Conservation (phyloP, 1,284 basidiomycete species). For the Peniophora sp. region DNA sequence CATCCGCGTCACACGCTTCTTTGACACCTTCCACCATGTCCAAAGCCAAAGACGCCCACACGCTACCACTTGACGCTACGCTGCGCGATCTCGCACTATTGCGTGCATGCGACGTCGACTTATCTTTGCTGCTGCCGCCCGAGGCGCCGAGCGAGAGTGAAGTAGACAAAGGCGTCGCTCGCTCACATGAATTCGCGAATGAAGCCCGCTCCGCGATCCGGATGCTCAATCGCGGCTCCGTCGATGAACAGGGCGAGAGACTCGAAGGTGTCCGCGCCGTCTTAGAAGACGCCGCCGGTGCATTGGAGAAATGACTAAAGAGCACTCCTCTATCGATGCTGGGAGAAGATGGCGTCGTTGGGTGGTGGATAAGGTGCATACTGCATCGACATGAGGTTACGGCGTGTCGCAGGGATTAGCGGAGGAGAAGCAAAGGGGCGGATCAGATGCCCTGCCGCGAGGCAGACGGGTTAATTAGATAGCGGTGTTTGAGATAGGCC, state of each 20-base stretch:
- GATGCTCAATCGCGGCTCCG: conserved; percentile 43
- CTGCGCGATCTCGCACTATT: conserved; percentile 68
- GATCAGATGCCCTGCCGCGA: too few relatives aligned
- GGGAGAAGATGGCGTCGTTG: too few relatives aligned
- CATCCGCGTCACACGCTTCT: too few relatives aligned
- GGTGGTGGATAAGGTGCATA: too few relatives aligned
- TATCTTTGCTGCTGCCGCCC: conserved; percentile 33
- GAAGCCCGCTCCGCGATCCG: conserved; percentile 48
- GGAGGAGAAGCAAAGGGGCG: too few relatives aligned
- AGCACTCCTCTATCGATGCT: too few relatives aligned
- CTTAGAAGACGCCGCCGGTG: conserved; percentile 44
- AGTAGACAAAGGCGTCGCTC: conserved; percentile 32
- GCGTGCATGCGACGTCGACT: conserved; percentile 49
- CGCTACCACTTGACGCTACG: conserved; percentile 47
- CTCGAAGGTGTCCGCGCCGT: conserved; percentile 43
- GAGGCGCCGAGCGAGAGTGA: conserved; percentile 10
- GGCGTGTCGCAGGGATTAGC: too few relatives aligned
- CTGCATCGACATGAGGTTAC: too few relatives aligned
- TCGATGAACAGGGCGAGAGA: conserved; percentile 38
- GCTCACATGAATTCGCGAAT: conserved; percentile 39
- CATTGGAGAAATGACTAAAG: conserved; percentile 19
- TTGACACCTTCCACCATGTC: conserved; percentile 5
- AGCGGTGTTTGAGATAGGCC: too few relatives aligned
- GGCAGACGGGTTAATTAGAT: too few relatives aligned
- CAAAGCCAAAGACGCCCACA: conserved; percentile 25